phyloP scores from a whole-genome alignment of 306 rosid genomes.

The Lathyrus sativus region DNA sequence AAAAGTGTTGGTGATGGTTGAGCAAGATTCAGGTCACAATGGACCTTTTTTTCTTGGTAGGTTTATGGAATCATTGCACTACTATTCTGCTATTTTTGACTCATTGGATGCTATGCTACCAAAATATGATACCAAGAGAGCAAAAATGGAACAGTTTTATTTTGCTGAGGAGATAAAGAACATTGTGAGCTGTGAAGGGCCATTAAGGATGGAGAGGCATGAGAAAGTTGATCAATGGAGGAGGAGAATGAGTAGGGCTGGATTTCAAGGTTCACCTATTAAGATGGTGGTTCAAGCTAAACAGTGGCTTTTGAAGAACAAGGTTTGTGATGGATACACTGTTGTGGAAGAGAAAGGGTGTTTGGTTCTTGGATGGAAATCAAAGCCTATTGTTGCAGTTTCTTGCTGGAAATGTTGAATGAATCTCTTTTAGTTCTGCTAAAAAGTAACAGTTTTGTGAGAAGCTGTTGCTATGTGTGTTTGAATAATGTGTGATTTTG shows the following conservation, averaged over 20 bases:
- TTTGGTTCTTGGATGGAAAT: constrained; percentile 88
- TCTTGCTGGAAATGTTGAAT: constrained; percentile 89
- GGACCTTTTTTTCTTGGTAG: constrained; percentile 96
- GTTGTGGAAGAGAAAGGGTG: constrained; percentile 87
- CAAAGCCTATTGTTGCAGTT: constrained; percentile 84
- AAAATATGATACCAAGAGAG: constrained; percentile 75
- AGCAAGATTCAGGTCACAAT: constrained; percentile 88
- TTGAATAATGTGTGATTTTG: constrained; percentile 26
- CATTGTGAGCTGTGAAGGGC: constrained; percentile 91
- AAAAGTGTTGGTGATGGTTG: constrained; percentile 63
- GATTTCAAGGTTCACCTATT: constrained; percentile 69
- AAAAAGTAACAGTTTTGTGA: constrained; percentile 43
- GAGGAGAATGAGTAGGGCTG: constrained; percentile 86
- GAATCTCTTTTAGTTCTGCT: neutral
- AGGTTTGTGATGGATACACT: constrained; percentile 65
- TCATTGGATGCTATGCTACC: constrained; percentile 80
- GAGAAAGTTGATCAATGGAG: constrained; percentile 90
- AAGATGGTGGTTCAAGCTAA: constrained; percentile 69
- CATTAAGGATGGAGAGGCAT: constrained; percentile 86
- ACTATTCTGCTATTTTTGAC: constrained; percentile 89
- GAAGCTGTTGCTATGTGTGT: constrained; percentile 26
- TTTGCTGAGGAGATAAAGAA: constrained; percentile 93
- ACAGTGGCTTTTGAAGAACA: constrained; percentile 68
- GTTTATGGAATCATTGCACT: constrained; percentile 86
- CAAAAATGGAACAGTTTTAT: constrained; percentile 86